Percentiles rank a stretch among this genome's conserved stretches.
phyloP scores from a whole-genome alignment of 306 rosid genomes.

The Castanospermum australe region DNA sequence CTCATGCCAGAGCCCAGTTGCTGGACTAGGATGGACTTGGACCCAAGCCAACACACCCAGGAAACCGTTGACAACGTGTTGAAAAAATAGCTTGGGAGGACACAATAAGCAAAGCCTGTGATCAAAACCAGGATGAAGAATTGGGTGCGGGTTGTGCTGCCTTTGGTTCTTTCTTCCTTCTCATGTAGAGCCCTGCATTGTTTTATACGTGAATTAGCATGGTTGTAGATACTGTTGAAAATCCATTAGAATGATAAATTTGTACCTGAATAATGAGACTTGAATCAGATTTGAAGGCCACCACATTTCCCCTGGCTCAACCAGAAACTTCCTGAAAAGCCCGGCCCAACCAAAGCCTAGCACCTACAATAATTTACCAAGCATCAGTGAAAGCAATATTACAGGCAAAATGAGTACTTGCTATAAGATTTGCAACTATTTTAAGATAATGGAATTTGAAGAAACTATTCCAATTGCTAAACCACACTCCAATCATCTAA shows the following conservation, averaged over 20 bases:
- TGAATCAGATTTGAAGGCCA: conserved; percentile 66
- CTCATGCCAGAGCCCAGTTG: conserved; percentile 56
- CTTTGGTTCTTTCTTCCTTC: conserved; percentile 44
- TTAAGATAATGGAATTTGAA: no score
- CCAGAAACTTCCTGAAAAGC: conserved; percentile 49
- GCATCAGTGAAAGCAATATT: not conserved
- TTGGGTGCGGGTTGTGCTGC: conserved; percentile 40
- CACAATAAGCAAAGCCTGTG: conserved; percentile 43
- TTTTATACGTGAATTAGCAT: not conserved
- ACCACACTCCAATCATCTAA: no score
- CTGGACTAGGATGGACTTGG: conserved; percentile 43
- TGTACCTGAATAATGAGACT: conserved; percentile 57
- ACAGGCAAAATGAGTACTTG: no score
- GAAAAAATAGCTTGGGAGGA: conserved; percentile 55
- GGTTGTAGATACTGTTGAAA: not conserved
- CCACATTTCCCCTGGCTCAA: conserved; percentile 70
- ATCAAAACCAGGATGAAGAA: conserved; percentile 47
- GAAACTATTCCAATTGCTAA: no score
- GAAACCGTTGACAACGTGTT: conserved; percentile 44
- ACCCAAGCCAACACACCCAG: conserved; percentile 57
- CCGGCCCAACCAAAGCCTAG: conserved; percentile 73
- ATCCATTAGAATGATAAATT: not conserved
- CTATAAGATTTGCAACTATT: no score
- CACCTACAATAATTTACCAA: conserved; percentile 34
- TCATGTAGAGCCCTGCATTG: conserved; percentile 59